Evolutionary conservation across 2,329 filamentous ascomycete genomes (phyloP), one percentile per base, ranked within the genome.

Genomic region (Neodidymelliopsis sp.): DNA sequence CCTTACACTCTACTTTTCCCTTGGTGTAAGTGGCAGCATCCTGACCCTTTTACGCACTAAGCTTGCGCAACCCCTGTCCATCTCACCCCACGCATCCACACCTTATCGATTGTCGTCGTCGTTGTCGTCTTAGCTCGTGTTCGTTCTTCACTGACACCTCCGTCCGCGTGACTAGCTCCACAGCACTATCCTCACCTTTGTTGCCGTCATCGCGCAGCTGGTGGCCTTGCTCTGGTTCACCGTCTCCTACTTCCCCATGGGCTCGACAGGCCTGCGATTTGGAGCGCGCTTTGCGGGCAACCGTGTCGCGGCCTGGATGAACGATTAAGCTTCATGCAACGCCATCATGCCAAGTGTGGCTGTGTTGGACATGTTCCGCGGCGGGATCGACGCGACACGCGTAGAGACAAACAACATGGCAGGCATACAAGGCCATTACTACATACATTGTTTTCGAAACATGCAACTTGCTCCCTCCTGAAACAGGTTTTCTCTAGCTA

Each of bases 241-340:
- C 35, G 86, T 97, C 73, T 96, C 90, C 75, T 99, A 99, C 74
- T 97, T 97, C 67, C 94, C 94, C 19, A 96, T 97, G 92, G 94
- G 94, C 29, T 90, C 89, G 48, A 89, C 87, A 45, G 91, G 94
- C 30, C 77, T 99, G 59, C 87, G 93, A 51, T 84, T 96, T 60
- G 91, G 91, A 49, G 90, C 91, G 31, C 86, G 85, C 3, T 94
- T 96, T 69, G 94, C 93, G 16, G 90, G 88, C 15, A 87, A 87
- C 68, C 84, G 92, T 67, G 89, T 95, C 27, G 84, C 90, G 4
- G 84, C 91, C 42, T 97, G 93, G 94, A 87, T 97, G 84, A 87
- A 84, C 36, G 87, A 89, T 50, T 96, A 44, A 62, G 28, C n/a
- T 28, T 23, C 13, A 13, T 19, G 22, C 31, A 20, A 34, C 20